Evolutionary conservation across 805 yeast species (phyloP), one percentile per base, ranked within the genome.

Genomic region (Isabelozyma rhagii): DNA sequence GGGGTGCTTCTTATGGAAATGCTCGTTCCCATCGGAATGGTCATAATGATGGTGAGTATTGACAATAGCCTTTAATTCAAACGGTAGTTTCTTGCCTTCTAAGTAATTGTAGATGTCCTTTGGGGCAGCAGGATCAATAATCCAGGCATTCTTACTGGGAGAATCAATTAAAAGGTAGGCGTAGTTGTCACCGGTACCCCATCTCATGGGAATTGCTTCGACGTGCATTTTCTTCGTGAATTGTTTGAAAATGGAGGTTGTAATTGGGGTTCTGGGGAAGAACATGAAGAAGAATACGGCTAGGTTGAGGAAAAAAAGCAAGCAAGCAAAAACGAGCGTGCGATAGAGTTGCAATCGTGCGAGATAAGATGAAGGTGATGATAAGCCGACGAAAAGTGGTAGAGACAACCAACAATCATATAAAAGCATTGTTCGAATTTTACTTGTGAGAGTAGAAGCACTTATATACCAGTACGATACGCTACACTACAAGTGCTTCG

Each of bases 21-120:
- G 67, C 18, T 71, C 67, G 60, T 91, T 92, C 1, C 97, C 98
- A 18, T 89, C 97, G 2, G 97, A 76, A 68, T 94, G 99, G 64
- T 94, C 99, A 62, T 83, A 82, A 67, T 94, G 99, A 64, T 94
- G 99, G 64, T 94, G 99, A 0, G 98, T 94, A 68, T 94, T 94
- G 46, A 89, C 96, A 50, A 94, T 87, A 1, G 93, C 89, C 42
- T 75, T 76, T 47, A 94, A 68, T 46, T 84, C 80, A 39, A 78
- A 67, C 39, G 70, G 64, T 14, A 73, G 63, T 36, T 71, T 61
- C 36, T 69, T 56, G 28, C 81, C 61, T 11, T 66, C 71, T 4
- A 85, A 78, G 48, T 78, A 63, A 8, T 81, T 81, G 51, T 52
- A 46, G 17, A 54, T 77, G 59, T 90, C 97, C 4, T 75, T 64